Base-by-base conservation (phyloP, 768 basidiomycete genomes). In the Leccinum obscurum region DNA sequence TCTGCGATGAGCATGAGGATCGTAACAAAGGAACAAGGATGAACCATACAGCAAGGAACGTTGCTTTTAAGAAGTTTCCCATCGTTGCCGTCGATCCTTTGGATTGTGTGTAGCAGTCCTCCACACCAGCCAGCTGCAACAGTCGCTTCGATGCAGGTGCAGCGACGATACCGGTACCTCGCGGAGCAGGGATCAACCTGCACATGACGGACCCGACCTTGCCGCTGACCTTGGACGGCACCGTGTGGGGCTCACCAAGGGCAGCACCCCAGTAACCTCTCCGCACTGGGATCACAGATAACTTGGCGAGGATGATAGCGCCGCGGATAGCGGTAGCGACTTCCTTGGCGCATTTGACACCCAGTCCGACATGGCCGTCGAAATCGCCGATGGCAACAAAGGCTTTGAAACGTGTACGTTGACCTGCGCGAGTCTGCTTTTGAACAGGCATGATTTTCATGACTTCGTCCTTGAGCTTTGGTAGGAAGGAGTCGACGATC, bases 391-490 rank as follows among this genome's bases (percentile, higher is more conserved):
- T 97, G 62, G 97, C 97, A 70, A 98, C 97, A 80, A 98, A 98
- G 28, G 97, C 97, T 82, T 99, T 98, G 89, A 99, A 99, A 65
- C 97, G 92, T 62, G 97, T 99, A 69, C 97, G 92, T 79, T 99
- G 97, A 77, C 97, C 97, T 69, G 97, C 97, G 74, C 93, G 95
- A 62, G 97, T 99, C 79, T 99, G 97, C 81, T 99, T 99, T 81
- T 98, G 97, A 58, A 99, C 97, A 67, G 97, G 97, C 89, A 95
- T 95, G 76, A 99, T 98, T 78, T 95, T 96, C 97, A 99, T 99
- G 66, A 99, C 97, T 77, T 97, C 95, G 69, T 95, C 97, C 85
- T 99, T 99, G 80, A 99, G 91, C 76, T 93, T 92, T 69, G 97
- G 97, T 52, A 98, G 86, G 93, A 99, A 98, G 77, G 90, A 88